Conservation (phyloP, 1,284 basidiomycete species). For the Melampsora allii-populina region DNA sequence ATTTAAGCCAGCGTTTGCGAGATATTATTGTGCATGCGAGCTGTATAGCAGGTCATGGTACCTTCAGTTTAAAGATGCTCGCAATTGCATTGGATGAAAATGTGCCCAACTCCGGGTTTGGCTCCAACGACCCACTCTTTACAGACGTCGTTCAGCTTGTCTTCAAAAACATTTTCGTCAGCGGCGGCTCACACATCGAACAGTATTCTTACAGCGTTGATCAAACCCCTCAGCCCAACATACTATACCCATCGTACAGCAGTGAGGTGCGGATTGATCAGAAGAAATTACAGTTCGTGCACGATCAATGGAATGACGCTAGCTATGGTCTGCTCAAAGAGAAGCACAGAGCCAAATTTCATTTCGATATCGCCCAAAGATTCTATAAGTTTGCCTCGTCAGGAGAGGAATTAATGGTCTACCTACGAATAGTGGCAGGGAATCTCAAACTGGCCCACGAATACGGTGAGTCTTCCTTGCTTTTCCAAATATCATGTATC, state of each 20-base stretch:
- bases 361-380: constrained; percentile 2
- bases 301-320: constrained; percentile 2
- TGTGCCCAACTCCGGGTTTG: no score
- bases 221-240: not conserved
- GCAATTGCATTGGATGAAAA: not conserved
- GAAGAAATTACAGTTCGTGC: not conserved
- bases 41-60: not conserved
- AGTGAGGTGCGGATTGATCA: no score
- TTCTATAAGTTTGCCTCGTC: not conserved
- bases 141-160: not conserved
- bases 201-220: not conserved
- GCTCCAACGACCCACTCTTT: not conserved
- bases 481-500: no score
- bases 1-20: not conserved
- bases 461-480: no score
- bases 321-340: not conserved
- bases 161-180: not conserved
- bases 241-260: not conserved
- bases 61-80: not conserved
- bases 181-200: not conserved
- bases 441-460: constrained; percentile 1
- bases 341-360: not conserved
- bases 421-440: not conserved
- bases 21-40: not conserved
- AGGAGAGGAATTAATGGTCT: no score